Conservation (phyloP, 1,284 basidiomycete genomes). For the Apiotrichum domesticum region DNA sequence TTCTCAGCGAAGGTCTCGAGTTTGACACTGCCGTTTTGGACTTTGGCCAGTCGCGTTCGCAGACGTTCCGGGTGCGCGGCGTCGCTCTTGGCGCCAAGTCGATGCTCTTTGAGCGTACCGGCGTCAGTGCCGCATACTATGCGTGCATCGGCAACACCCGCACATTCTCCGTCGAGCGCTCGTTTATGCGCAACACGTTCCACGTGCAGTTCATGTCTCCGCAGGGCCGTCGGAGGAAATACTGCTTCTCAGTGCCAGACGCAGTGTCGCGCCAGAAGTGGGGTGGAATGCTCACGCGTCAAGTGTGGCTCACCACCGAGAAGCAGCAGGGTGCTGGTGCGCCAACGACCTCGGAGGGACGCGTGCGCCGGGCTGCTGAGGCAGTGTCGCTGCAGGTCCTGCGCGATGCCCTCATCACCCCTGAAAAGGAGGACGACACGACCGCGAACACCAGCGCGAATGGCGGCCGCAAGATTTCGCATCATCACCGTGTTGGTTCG, state of each 20-base stretch:
- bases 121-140: slow-evolving; percentile 73
- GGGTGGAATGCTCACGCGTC: slow-evolving; percentile 61
- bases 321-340: slow-evolving; percentile 49
- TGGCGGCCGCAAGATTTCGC: too few species aligned
- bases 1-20: slow-evolving; percentile 74
- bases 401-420: slow-evolving; percentile 66
- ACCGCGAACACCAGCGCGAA: neutral
- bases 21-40: slow-evolving; percentile 77
- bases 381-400: slow-evolving; percentile 69
- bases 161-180: slow-evolving; percentile 71
- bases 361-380: slow-evolving; percentile 57
- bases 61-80: slow-evolving; percentile 81
- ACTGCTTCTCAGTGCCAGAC: slow-evolving; percentile 87
- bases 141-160: slow-evolving; percentile 68
- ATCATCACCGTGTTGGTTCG: neutral
- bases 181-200: slow-evolving; percentile 91
- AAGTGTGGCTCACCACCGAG: slow-evolving; percentile 64
- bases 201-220: slow-evolving; percentile 77
- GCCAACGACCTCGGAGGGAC: slow-evolving; percentile 7
- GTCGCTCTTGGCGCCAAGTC: slow-evolving; percentile 69
- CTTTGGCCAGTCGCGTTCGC: slow-evolving; percentile 65
- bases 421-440: slow-evolving; percentile 1
- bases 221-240: slow-evolving; percentile 63
- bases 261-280: slow-evolving; percentile 66
- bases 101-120: slow-evolving; percentile 70